Evolutionary conservation across 2,329 filamentous ascomycete genomes (phyloP).

Genomic region (Cryoendolithus antarcticus): DNA sequence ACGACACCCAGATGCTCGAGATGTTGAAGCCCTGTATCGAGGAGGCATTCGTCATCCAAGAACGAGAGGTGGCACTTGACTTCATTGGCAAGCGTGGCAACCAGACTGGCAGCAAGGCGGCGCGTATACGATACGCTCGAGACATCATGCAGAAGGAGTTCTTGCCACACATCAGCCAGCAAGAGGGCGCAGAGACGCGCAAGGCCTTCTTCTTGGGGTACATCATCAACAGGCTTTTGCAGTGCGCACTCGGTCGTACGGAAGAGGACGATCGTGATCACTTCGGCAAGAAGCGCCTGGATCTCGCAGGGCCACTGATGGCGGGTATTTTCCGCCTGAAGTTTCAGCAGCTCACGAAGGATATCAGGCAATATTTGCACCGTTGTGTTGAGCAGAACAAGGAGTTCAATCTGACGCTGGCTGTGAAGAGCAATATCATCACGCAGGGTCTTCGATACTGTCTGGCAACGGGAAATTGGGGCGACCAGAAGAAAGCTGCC

Average conservation of each 20-base stretch:
- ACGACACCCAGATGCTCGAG: slow-evolving; percentile 92
- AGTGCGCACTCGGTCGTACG: slow-evolving; percentile 81
- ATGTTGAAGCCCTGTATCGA: slow-evolving; percentile 96
- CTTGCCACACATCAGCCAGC: slow-evolving; percentile 89
- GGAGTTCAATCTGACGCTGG: slow-evolving; percentile 82
- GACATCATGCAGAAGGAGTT: slow-evolving; percentile 97
- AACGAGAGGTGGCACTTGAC: slow-evolving; percentile 84
- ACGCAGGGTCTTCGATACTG: slow-evolving; percentile 95
- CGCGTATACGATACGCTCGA: slow-evolving; percentile 81
- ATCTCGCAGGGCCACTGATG: slow-evolving; percentile 84
- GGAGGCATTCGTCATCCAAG: slow-evolving; percentile 91
- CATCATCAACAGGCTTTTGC: slow-evolving; percentile 93
- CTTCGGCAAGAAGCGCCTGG: slow-evolving; percentile 95
- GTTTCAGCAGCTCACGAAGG: slow-evolving; percentile 79
- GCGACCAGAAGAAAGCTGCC: slow-evolving; percentile 96
- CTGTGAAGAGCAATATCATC: slow-evolving; percentile 80
- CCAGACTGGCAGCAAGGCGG: slow-evolving; percentile 63
- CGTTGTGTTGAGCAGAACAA: slow-evolving; percentile 79
- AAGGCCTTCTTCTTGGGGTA: slow-evolving; percentile 98
- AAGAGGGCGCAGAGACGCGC: slow-evolving; percentile 82
- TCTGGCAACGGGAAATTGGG: slow-evolving; percentile 95
- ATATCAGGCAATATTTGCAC: slow-evolving; percentile 82
- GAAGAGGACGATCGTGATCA: slow-evolving; percentile 97
- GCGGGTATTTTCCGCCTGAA: slow-evolving; percentile 93
- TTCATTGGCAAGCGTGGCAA: slow-evolving; percentile 89